A percentile compares a stretch with the other conserved stretches of the same genome.
Conservation (phyloP, 2,329 filamentous ascomycete genomes). For the Elsinoe arachidis region DNA sequence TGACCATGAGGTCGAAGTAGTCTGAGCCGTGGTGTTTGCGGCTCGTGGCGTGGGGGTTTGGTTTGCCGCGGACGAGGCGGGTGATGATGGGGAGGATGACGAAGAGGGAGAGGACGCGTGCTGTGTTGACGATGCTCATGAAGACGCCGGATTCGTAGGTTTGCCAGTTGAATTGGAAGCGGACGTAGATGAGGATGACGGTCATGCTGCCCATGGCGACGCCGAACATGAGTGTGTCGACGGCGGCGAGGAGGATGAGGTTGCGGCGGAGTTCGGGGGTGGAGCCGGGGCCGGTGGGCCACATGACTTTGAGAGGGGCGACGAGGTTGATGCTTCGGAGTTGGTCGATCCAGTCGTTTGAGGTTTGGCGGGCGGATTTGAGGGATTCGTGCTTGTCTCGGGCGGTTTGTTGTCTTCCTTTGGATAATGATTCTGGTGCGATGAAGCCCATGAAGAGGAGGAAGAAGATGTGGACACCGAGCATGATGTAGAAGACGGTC, state of each 20-base stretch:
- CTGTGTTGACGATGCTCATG: constrained; percentile 68
- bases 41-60: constrained; percentile 29
- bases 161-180: constrained; percentile 72
- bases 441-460: constrained; percentile 61
- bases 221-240: constrained; percentile 76
- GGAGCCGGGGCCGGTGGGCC: constrained; percentile 59
- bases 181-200: constrained; percentile 77
- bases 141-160: constrained; percentile 73
- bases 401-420: constrained; percentile 60
- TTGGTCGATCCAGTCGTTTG: constrained; percentile 36
- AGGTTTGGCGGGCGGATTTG: constrained; percentile 27
- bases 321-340: constrained; percentile 55
- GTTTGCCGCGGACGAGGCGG: constrained; percentile 59
- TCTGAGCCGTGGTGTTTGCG: constrained; percentile 63
- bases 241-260: constrained; percentile 66
- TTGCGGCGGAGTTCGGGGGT: constrained; percentile 61
- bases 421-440: constrained; percentile 77
- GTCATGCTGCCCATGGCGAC: constrained; percentile 71
- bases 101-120: constrained; percentile 67
- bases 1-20: constrained; percentile 64
- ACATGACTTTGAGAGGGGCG: constrained; percentile 67
- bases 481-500: constrained; percentile 73
- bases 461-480: constrained; percentile 66
- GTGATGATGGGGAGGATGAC: constrained; percentile 68
- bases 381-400: constrained; percentile 53